These are phyloP conservation scores for Parmelia sp. DNA, from an alignment of 495 filamentous ascomycete species.

Conservation along the genomic window DNA sequence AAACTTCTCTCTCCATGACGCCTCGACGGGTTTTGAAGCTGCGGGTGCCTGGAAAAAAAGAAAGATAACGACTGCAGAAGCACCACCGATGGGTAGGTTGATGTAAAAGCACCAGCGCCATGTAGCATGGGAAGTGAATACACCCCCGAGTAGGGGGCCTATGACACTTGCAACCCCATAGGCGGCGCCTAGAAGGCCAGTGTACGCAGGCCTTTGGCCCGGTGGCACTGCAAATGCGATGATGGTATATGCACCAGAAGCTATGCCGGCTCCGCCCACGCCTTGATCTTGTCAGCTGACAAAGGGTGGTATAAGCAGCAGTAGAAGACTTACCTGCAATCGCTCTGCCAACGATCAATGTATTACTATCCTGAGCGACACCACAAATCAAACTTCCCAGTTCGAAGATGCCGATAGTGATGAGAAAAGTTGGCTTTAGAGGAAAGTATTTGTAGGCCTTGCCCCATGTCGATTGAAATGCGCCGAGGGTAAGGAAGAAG, in stretches of 20 bases:
- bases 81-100: conserved; percentile 47
- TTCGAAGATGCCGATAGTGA: conserved; percentile 63
- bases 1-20: conserved; percentile 31
- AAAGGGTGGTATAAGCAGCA: conserved; percentile 3
- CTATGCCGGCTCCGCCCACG: conserved; percentile 27
- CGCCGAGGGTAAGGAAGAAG: conserved; percentile 49
- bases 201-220: conserved; percentile 33
- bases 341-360: conserved; percentile 37
- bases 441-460: conserved; percentile 49
- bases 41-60: conserved; percentile 37
- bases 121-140: conserved; percentile 36
- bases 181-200: conserved; percentile 36
- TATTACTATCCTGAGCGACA: conserved; percentile 29
- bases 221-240: conserved; percentile 33
- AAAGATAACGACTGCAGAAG: conserved; percentile 34
- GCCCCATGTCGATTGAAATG: conserved; percentile 48
- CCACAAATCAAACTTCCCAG: conserved; percentile 45
- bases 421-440: conserved; percentile 46
- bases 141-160: conserved; percentile 46
- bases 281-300: conserved; percentile 11
- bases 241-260: conserved; percentile 32
- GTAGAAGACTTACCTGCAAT: conserved; percentile 29
- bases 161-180: conserved; percentile 38
- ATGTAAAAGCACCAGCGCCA: conserved; percentile 56
- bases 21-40: conserved; percentile 27